A percentile compares a stretch with the other conserved stretches of the same genome.
These are phyloP conservation scores for Botryotinia narcissicola DNA, from an alignment of 2,329 filamentous ascomycete genomes.

Conservation along the genomic window DNA sequence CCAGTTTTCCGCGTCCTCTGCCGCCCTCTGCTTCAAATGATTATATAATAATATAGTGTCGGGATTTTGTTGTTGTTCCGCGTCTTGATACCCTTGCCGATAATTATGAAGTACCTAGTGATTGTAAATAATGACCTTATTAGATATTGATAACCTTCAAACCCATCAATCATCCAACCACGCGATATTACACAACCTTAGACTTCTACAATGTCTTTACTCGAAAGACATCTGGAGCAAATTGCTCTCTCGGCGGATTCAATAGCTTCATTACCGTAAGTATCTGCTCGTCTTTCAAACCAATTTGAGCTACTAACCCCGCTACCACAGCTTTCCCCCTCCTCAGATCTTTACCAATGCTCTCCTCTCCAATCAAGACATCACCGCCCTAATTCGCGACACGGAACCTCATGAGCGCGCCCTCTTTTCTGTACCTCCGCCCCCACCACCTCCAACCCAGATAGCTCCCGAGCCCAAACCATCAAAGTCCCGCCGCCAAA, in stretches of 20 bases:
- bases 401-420: constrained; percentile 93
- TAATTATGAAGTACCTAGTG: not conserved
- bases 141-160: not conserved
- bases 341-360: constrained; percentile 97
- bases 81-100: not conserved
- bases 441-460: constrained; percentile 47
- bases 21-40: not conserved
- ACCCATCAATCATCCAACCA: not conserved
- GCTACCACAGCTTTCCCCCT: constrained; percentile 66
- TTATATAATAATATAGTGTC: constrained; percentile 3
- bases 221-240: constrained; percentile 71
- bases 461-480: constrained; percentile 44
- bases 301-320: constrained; percentile 17
- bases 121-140: constrained; percentile 1
- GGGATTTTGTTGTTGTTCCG: not conserved
- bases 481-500: constrained; percentile 51
- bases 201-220: constrained; percentile 57
- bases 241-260: constrained; percentile 73
- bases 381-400: constrained; percentile 90
- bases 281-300: constrained; percentile 4
- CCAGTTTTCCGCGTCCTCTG: not conserved
- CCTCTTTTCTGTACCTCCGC: constrained; percentile 81
- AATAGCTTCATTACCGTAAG: constrained; percentile 72
- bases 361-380: constrained; percentile 82
- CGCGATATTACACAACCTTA: not conserved